phyloP scores from a whole-genome alignment of 208 protist genomes.

The Endotrypanum monterogeii region DNA sequence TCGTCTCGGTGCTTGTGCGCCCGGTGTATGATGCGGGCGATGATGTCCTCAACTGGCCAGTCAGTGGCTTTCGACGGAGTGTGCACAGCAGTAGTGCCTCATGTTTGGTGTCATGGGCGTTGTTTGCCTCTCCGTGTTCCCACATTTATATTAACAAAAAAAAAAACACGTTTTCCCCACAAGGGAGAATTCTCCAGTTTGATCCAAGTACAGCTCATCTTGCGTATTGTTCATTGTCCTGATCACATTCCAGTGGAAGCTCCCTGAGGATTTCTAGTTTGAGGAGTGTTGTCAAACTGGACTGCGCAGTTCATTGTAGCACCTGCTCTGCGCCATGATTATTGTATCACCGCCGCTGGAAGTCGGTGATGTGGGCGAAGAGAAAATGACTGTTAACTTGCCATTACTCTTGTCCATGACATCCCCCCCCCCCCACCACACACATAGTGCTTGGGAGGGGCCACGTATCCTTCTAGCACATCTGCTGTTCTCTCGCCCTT shows the following conservation, averaged over 20 bases:
- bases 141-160: not conserved
- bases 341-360: not conserved
- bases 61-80: not conserved
- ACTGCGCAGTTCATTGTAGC: not conserved
- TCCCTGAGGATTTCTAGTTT: not conserved
- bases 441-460: too few species aligned
- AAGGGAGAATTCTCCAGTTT: too few species aligned
- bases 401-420: too few species aligned
- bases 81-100: not conserved
- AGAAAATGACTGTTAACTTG: too few species aligned
- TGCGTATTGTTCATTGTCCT: too few species aligned
- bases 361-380: not conserved
- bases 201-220: too few species aligned
- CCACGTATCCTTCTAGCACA: too few species aligned
- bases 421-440: too few species aligned
- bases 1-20: not conserved
- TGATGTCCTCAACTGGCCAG: conserved; percentile 2
- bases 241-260: too few species aligned
- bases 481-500: too few species aligned
- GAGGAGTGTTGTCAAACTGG: not conserved
- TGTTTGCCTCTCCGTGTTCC: not conserved
- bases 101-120: not conserved
- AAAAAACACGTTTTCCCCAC: not conserved
- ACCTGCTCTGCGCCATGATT: not conserved
- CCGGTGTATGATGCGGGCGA: too few species aligned